Percentiles rank a stretch among this genome's conserved stretches.
phyloP scores from a whole-genome alignment of 2,329 filamentous ascomycete species.

The Alternaria angustiovoidea region DNA sequence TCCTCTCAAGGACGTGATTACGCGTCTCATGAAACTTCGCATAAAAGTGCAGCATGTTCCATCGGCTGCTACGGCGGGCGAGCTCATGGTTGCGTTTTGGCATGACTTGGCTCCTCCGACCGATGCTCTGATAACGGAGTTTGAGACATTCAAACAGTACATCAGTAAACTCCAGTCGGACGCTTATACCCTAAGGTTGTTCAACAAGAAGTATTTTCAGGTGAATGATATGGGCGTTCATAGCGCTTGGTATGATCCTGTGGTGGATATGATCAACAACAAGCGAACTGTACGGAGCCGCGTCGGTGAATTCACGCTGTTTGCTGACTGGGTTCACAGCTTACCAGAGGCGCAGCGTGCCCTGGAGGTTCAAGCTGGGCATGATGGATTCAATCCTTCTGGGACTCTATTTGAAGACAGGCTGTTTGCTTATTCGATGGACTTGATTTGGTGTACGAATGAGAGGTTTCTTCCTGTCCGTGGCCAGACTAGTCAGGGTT shows the following conservation, averaged over 20 bases:
- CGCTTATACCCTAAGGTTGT: background rate
- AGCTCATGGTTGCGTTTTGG: background rate
- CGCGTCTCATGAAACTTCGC: background rate
- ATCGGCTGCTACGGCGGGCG: background rate
- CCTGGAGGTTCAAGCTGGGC: background rate
- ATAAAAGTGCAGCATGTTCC: background rate
- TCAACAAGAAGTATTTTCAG: background rate
- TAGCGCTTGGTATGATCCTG: background rate
- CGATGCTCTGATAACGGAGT: background rate
- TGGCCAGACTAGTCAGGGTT: too few species aligned
- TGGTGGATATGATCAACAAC: background rate
- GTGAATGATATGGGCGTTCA: background rate
- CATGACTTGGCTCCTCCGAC: background rate
- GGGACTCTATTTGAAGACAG: background rate
- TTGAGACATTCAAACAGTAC: background rate
- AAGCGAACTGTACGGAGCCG: background rate
- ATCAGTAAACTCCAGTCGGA: background rate
- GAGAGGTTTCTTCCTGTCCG: too few species aligned
- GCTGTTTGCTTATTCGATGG: background rate
- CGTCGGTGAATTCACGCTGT: conserved; percentile 9
- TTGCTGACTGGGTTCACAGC: conserved; percentile 10
- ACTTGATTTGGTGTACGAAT: background rate
- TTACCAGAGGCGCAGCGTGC: conserved; percentile 17
- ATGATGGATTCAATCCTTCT: background rate
- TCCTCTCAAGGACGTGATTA: background rate